Evolutionary conservation across 208 protist species (phyloP).

Genomic region (Zelonia costaricensis): DNA sequence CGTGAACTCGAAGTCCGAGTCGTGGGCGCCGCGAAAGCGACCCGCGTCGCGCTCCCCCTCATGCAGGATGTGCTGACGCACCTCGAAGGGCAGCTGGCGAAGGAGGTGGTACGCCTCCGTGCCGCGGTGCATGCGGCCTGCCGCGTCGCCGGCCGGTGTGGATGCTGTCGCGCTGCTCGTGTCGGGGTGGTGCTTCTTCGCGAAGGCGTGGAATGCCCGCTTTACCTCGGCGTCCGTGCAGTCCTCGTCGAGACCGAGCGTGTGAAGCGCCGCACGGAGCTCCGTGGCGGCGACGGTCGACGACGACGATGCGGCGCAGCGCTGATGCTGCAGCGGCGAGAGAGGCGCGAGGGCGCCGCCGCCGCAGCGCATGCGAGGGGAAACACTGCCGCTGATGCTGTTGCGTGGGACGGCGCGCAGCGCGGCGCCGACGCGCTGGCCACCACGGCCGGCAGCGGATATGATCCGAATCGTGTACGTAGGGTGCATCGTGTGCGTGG

Average conservation of each 20-base stretch:
- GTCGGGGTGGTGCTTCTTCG: constrained; percentile 66
- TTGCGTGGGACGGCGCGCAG: background rate
- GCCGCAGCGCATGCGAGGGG: background rate
- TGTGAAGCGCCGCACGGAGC: constrained; percentile 39
- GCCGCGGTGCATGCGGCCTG: constrained; percentile 19
- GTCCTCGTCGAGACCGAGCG: constrained; percentile 35
- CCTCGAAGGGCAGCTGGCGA: constrained; percentile 22
- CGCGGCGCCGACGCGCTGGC: too few relatives aligned
- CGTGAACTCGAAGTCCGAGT: constrained; percentile 26
- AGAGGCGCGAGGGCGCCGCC: background rate
- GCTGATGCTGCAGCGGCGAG: constrained; percentile 2
- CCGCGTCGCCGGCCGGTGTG: background rate
- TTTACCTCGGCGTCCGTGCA: constrained; percentile 70
- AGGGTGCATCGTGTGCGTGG: too few relatives aligned
- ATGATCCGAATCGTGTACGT: too few relatives aligned
- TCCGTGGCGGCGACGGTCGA: constrained; percentile 29
- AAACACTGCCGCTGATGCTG: background rate
- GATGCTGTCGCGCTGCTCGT: constrained; percentile 1
- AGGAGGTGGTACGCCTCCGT: constrained; percentile 75
- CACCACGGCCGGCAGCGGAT: too few relatives aligned
- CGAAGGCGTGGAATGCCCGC: constrained; percentile 47
- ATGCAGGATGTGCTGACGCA: constrained; percentile 45
- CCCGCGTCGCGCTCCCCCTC: background rate
- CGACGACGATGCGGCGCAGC: background rate
- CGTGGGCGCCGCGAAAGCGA: background rate